These are phyloP conservation scores for Suillus subluteus DNA, from an alignment of 768 basidiomycete species.

Conservation along the genomic window DNA sequence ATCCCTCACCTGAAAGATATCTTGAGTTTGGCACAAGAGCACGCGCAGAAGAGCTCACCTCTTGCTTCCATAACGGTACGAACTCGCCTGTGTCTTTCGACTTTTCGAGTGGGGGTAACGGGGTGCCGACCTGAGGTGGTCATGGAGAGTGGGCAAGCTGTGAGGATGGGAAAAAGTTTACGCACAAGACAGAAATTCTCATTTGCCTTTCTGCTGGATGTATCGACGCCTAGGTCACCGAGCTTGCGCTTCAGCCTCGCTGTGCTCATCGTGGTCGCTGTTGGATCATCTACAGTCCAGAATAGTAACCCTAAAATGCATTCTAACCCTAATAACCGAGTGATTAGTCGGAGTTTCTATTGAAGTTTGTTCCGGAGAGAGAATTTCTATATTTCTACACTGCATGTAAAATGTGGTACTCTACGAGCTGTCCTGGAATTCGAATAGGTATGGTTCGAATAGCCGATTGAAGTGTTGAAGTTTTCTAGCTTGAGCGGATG, in stretches of 20 bases:
- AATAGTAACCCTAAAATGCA: neutral
- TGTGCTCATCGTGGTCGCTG: conserved; percentile 41
- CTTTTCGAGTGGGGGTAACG: conserved; percentile 93
- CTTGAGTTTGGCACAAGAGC: conserved; percentile 20
- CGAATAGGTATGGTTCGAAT: too few relatives aligned
- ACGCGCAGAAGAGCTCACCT: conserved; percentile 52
- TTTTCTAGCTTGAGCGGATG: too few relatives aligned
- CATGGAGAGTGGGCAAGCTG: conserved; percentile 15
- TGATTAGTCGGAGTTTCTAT: neutral
- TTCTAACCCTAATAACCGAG: neutral
- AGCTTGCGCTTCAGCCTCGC: conserved; percentile 82
- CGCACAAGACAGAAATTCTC: conserved; percentile 86
- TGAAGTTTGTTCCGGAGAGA: too few relatives aligned
- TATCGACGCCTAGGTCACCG: conserved; percentile 76
- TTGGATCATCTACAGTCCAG: neutral
- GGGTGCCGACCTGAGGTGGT: conserved; percentile 80
- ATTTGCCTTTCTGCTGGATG: conserved; percentile 68
- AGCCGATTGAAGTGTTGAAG: too few relatives aligned
- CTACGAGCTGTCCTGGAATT: too few relatives aligned
- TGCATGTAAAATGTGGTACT: too few relatives aligned
- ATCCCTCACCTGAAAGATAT: conserved; percentile 71
- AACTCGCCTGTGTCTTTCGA: conserved; percentile 92
- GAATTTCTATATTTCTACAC: too few relatives aligned
- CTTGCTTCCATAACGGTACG: conserved; percentile 98
- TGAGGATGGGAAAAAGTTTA: conserved; percentile 1